Conservation (phyloP, 495 filamentous ascomycete species). For the Astrocystis sublimbata region DNA sequence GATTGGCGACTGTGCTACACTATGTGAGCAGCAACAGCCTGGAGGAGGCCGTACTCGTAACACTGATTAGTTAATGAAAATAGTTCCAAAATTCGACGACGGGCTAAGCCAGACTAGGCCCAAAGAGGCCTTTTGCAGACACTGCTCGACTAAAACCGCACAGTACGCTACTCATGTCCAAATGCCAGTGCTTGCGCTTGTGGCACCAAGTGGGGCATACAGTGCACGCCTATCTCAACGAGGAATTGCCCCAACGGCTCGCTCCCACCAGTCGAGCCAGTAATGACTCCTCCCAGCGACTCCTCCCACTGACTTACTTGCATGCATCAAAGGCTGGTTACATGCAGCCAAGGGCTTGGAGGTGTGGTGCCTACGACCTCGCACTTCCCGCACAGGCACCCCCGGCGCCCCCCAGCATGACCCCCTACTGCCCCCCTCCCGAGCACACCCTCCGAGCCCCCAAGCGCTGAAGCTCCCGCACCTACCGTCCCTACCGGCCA, state of each 20-base stretch:
- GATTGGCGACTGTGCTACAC: not conserved
- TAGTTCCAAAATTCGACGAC: not conserved
- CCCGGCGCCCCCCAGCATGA: too few species aligned
- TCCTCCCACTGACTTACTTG: not conserved
- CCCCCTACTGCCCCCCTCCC: too few species aligned
- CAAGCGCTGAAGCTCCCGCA: not conserved
- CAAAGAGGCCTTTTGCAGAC: not conserved
- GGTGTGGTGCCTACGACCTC: not conserved
- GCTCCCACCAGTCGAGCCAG: too few species aligned
- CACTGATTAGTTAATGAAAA: not conserved
- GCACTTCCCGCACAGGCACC: conserved; percentile 1
- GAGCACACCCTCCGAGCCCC: too few species aligned
- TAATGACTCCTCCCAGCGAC: conserved; percentile 3
- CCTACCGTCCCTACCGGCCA: not conserved
- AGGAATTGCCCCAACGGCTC: conserved; percentile 2
- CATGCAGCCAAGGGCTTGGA: conserved; percentile 17
- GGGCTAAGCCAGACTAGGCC: not conserved
- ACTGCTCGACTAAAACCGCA: not conserved
- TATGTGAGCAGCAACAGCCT: not conserved
- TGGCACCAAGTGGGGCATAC: conserved; percentile 4
- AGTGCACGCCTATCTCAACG: not conserved
- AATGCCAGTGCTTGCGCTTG: not conserved
- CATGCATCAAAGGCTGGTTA: conserved; percentile 17
- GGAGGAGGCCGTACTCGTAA: too few species aligned
- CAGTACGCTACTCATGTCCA: conserved; percentile 3